Conservation (phyloP, 2,329 filamentous ascomycete species). For the Keithomyces neogunnii region DNA sequence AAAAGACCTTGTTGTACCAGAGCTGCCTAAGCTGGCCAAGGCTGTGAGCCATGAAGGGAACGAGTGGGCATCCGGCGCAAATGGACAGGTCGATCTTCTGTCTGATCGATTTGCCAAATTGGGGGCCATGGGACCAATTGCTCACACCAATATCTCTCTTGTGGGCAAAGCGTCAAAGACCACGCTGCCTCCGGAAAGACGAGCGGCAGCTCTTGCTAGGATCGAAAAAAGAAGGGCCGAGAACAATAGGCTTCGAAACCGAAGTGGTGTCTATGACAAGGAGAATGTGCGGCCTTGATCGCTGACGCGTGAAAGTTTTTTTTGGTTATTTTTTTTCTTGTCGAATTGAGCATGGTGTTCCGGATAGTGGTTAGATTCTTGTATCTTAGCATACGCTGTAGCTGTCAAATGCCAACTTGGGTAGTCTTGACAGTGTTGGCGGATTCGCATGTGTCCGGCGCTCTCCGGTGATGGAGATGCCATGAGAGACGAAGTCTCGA, state of each 20-base stretch:
- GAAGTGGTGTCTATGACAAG: slow-evolving; percentile 30
- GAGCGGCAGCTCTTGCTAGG: slow-evolving; percentile 45
- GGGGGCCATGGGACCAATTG: slow-evolving; percentile 28
- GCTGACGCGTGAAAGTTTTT: background rate
- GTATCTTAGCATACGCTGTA: background rate
- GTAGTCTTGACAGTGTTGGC: background rate
- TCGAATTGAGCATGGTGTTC: slow-evolving; percentile 15
- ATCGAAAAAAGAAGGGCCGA: slow-evolving; percentile 46
- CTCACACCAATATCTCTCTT: slow-evolving; percentile 17
- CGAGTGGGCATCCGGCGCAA: slow-evolving; percentile 14
- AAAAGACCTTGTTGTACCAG: slow-evolving; percentile 16
- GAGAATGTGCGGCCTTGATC: slow-evolving; percentile 39
- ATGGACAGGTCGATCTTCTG: slow-evolving; percentile 34
- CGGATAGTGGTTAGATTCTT: background rate
- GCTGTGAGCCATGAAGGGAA: slow-evolving; percentile 12
- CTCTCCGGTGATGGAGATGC: background rate
- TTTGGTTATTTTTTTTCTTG: background rate
- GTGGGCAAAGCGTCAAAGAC: slow-evolving; percentile 32
- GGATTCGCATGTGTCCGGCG: background rate
- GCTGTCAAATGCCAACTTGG: background rate
- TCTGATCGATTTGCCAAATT: slow-evolving; percentile 37
- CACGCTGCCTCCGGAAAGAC: slow-evolving; percentile 39
- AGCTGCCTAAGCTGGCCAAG: slow-evolving; percentile 19
- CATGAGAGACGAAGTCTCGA: background rate
- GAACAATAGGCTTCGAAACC: slow-evolving; percentile 30